These are phyloP conservation scores for Auriscalpium vulgare DNA, from an alignment of 768 basidiomycete genomes.

Conservation along the genomic window DNA sequence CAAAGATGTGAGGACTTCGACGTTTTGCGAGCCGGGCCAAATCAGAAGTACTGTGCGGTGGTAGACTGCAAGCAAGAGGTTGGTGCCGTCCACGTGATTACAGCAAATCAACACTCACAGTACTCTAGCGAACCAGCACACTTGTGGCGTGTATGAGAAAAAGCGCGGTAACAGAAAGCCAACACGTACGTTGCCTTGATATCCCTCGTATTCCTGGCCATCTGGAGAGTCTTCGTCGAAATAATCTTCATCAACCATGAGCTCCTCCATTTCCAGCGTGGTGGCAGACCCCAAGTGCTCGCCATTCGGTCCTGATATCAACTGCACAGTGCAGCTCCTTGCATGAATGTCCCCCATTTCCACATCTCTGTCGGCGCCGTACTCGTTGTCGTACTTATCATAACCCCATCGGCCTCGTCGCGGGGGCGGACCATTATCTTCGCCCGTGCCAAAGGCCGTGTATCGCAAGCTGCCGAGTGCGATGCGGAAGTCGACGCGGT, in stretches of 20 bases:
- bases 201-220: neutral
- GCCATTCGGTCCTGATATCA: neutral
- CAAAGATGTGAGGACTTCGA: neutral
- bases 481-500: neutral
- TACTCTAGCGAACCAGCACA: neutral
- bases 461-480: neutral
- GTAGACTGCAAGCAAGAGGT: neutral
- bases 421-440: neutral
- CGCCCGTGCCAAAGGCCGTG: neutral
- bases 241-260: neutral
- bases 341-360: neutral
- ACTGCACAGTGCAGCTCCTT: neutral
- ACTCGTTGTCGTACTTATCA: too few relatives aligned
- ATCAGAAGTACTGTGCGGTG: neutral
- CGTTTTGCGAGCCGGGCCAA: neutral
- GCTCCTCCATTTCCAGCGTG: neutral
- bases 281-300: neutral
- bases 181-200: neutral
- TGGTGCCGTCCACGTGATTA: neutral
- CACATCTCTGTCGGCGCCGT: too few relatives aligned
- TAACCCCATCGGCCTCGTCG: too few relatives aligned
- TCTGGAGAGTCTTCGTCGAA: neutral
- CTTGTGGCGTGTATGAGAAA: too few relatives aligned
- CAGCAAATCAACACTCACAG: neutral
- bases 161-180: neutral